phyloP scores from a whole-genome alignment of 2,329 filamentous ascomycete genomes.

The Colletotrichum orchidophilum region DNA sequence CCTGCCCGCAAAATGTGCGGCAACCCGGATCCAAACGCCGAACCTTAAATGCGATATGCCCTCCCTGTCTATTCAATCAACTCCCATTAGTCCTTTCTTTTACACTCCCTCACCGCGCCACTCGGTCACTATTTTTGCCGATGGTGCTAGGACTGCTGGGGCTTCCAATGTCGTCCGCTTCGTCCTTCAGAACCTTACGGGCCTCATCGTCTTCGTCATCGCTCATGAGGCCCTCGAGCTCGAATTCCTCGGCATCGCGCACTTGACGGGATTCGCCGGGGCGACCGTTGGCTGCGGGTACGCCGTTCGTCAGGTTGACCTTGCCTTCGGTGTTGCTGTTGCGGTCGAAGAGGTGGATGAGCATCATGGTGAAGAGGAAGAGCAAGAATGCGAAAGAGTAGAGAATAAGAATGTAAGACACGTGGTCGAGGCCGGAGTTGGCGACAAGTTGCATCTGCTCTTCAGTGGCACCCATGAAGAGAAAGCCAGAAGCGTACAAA shows the following conservation, averaged over 20 bases:
- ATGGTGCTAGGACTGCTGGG: conserved; percentile 52
- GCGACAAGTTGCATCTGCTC: conserved; percentile 89
- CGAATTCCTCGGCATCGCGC: conserved; percentile 85
- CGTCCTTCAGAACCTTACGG: conserved; percentile 68
- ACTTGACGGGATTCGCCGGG: conserved; percentile 64
- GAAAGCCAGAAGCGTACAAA: conserved; percentile 89
- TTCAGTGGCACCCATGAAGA: conserved; percentile 98
- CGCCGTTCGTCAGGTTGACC: conserved; percentile 51
- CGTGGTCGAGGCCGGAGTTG: conserved; percentile 81
- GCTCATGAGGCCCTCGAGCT: conserved; percentile 83
- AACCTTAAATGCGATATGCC: conserved; percentile 18
- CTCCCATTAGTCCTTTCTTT: not conserved
- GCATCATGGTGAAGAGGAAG: conserved; percentile 90
- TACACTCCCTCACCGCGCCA: conserved; percentile 34
- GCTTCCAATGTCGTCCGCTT: conserved; percentile 70
- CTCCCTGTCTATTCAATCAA: conserved; percentile 26
- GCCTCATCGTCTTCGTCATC: conserved; percentile 76
- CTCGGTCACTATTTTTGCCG: conserved; percentile 55
- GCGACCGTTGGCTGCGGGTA: conserved; percentile 44
- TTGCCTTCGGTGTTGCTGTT: conserved; percentile 49
- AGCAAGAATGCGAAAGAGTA: conserved; percentile 90
- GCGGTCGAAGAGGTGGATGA: conserved; percentile 84
- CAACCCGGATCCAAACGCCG: conserved; percentile 28
- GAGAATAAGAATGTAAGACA: conserved; percentile 90
- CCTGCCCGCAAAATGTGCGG: conserved; percentile 9